Evolutionary conservation across 352 stramenopile species (phyloP).

Genomic region (Globisporangium orthogonon): DNA sequence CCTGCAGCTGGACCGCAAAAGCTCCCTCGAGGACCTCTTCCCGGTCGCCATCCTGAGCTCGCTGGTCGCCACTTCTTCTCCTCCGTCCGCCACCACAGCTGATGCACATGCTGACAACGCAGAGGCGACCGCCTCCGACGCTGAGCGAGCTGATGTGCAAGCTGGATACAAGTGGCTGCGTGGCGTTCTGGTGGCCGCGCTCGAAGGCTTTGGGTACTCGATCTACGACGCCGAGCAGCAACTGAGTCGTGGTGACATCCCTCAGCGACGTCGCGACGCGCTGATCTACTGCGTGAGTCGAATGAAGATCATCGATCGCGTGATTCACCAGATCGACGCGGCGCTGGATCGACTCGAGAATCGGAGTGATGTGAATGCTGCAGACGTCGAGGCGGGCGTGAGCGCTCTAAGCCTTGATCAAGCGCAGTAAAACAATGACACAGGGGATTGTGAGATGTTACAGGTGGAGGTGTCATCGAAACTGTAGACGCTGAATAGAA

Average conservation of each 20-base stretch:
- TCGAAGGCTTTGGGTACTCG: constrained; percentile 16
- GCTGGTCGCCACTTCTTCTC: background rate
- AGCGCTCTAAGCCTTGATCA: background rate
- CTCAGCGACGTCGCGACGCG: constrained; percentile 26
- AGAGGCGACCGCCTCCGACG: background rate
- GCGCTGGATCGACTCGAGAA: constrained; percentile 15
- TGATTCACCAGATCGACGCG: constrained; percentile 32
- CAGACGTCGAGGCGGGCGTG: background rate
- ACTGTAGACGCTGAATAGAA: background rate
- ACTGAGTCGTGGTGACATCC: constrained; percentile 11
- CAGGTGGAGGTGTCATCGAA: background rate
- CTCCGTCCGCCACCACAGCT: background rate
- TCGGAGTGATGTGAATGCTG: background rate
- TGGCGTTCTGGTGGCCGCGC: constrained; percentile 9
- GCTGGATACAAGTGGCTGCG: constrained; percentile 13
- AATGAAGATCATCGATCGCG: constrained; percentile 28
- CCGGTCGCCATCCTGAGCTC: constrained; percentile 11
- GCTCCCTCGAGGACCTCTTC: constrained; percentile 44
- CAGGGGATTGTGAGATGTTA: background rate
- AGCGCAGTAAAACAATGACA: background rate
- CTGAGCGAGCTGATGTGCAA: background rate
- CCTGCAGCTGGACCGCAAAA: constrained; percentile 41
- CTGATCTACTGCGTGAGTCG: constrained; percentile 43
- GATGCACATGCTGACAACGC: background rate
- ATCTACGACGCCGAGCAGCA: constrained; percentile 21